Evolutionary conservation across 2,329 filamentous ascomycete genomes (phyloP), one percentile per base, ranked within the genome.

Genomic region (Graphilbum fragrans): DNA sequence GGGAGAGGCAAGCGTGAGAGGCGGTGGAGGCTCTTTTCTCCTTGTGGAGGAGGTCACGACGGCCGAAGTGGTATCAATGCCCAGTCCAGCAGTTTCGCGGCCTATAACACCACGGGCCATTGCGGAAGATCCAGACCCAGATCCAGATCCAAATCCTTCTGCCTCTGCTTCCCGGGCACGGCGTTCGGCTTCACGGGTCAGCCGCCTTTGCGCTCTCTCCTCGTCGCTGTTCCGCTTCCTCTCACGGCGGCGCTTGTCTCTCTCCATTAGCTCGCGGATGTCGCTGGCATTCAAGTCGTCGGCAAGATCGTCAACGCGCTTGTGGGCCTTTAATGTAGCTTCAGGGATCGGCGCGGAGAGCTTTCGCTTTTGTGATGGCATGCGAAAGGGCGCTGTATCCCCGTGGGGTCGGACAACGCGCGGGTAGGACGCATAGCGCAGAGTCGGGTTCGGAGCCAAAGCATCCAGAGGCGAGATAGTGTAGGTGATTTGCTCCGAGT

Each of bases 281-380:
- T 86, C 88, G 40, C 82, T 77, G 4, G 92, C 83, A 60, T 86
- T 86, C 41, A 98, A 69, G 45, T 85, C 82, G 55, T 96, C 84
- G 19, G 87, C 92, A 35, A 96, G 62, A 59, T 83, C 63, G 62
- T 85, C 62, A 56, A 83, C 61, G 53, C 76, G 62, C 61, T 80
- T 77, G 50, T 75, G 74, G 3, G 71, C 71, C 48, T 70, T 77
- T 22, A 79, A 54, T 0, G 64, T 69, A 31, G 76, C 78, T 46
- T 85, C 76, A 0, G 74, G 68, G 16, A 80, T 74, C n/a, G 70
- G 60, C 49, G 66, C 58, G 27, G 65, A 17, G 45, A 73, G 54
- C 54, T 71, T 64, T 61, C 71, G 65, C 57, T 69, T 65, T 51
- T 69, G 58, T 35, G 72, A 73, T 20, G 66, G 62, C 16, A 66